These are phyloP conservation scores for Podaxis carcinomalis DNA, from an alignment of 768 basidiomycete genomes.

Conservation along the genomic window DNA sequence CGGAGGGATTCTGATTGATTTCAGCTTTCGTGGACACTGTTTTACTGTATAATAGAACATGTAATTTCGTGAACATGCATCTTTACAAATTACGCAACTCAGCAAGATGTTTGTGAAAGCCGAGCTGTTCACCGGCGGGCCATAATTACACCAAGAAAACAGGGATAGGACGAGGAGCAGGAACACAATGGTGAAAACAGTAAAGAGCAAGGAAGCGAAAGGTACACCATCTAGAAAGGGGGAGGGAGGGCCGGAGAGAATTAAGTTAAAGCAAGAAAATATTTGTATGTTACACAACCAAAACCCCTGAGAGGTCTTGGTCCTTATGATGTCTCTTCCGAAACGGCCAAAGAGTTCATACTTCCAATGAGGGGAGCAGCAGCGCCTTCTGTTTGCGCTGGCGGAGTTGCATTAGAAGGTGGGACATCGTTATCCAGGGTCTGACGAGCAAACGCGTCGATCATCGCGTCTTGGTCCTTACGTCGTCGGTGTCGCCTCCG, in stretches of 20 bases:
- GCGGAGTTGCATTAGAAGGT: neutral
- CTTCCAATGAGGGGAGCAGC: slow-evolving; percentile 6
- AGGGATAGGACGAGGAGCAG: slow-evolving; percentile 4
- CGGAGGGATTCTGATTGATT: neutral
- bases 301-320: neutral
- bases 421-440: slow-evolving; percentile 31
- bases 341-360: slow-evolving; percentile 10
- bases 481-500: slow-evolving; percentile 75
- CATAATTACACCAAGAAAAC: slow-evolving; percentile 6
- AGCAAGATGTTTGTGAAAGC: neutral
- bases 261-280: slow-evolving; percentile 19
- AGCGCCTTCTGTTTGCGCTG: neutral
- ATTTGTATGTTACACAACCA: slow-evolving; percentile 12
- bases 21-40: neutral
- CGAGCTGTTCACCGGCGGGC: neutral
- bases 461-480: slow-evolving; percentile 79
- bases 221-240: slow-evolving; percentile 17
- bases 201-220: slow-evolving; percentile 8
- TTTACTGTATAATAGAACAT: neutral
- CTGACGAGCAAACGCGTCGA: slow-evolving; percentile 71
- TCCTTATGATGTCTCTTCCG: slow-evolving; percentile 15
- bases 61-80: slow-evolving; percentile 1
- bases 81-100: slow-evolving; percentile 3
- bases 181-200: slow-evolving; percentile 1
- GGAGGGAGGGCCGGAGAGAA: slow-evolving; percentile 1